Conservation (phyloP, 2,329 filamentous ascomycete species). For the Fusarium sulawesiense region DNA sequence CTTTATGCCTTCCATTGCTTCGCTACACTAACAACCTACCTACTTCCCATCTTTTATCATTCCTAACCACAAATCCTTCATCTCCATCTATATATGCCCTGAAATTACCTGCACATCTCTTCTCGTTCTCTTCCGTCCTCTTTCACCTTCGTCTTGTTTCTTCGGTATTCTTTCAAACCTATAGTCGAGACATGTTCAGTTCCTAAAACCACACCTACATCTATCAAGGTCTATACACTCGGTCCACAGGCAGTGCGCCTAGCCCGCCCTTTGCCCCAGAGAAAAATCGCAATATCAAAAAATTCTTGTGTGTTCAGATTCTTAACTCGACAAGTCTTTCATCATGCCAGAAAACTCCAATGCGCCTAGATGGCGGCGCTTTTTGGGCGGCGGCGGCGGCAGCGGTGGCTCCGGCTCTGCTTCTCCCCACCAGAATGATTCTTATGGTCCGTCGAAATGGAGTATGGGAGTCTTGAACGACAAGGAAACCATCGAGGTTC, state of each 20-base stretch:
- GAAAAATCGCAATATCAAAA: not conserved
- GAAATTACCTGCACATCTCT: not conserved
- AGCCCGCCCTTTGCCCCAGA: conserved; percentile 1
- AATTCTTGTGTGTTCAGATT: not conserved
- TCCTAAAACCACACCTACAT: conserved; percentile 1
- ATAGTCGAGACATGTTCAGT: conserved; percentile 2
- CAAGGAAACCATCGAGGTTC: conserved; percentile 83
- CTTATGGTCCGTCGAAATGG: conserved; percentile 58
- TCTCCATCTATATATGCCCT: conserved; percentile 2
- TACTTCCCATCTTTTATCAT: not conserved
- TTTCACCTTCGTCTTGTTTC: not conserved
- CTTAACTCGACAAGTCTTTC: not conserved
- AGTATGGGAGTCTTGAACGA: conserved; percentile 87
- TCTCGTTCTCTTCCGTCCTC: not conserved
- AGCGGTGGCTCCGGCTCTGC: conserved; percentile 17
- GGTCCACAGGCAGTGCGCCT: not conserved
- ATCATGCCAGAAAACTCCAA: conserved; percentile 34
- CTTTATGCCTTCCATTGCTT: conserved; percentile 17
- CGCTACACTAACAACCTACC: conserved; percentile 1
- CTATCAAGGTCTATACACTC: conserved; percentile 14
- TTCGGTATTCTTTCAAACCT: not conserved
- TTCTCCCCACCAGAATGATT: conserved; percentile 16
- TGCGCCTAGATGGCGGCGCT: conserved; percentile 33
- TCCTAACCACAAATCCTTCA: not conserved
- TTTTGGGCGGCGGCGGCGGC: conserved; percentile 28